Evolutionary conservation across 495 filamentous ascomycete species (phyloP), one percentile per base, ranked within the genome.

Genomic region (Penicillium cosmopolitanum): DNA sequence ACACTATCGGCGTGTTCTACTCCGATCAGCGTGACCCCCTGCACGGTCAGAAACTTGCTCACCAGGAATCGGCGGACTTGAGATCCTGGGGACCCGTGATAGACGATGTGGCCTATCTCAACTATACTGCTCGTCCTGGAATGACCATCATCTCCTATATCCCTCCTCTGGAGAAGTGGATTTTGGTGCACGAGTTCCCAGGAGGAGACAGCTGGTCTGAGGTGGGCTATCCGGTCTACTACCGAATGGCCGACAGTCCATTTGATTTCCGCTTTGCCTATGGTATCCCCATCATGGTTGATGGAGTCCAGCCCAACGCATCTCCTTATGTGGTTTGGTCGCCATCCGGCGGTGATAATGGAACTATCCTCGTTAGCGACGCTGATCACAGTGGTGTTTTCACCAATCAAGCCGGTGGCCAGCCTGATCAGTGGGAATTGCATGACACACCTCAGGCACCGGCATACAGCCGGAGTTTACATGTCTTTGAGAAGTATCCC

Each of bases 1-100:
- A 57, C 67, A 83, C 58, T 46, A 65, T 88, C 10, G 72, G 87
- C 18, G 67, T 71, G 62, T 89, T 83, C 68, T 89, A 87, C 72
- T 85, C 84, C 6, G 86, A 89, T 66, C 86, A 88, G 69, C 79
- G 86, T 51, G 85, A 87, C 66, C 69, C 77, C 12, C 65, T 64
- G 8, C 77, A 88, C 62, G 85, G 84, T 16, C 86, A 88, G 66
- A 87, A 88, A 64, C 75, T 88, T 42, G 78, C 76, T 13, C 83
- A 87, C 64, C 82, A 86, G 61, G 75, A 73, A 12, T 80, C 80
- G 19, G 75, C 66, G 0, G 79, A 89, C 66, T 66, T 85, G 9
- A 64, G 66, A 21, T 77, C 51, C 18, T 89, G 85, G 86, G 77
- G 71, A 16, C 53, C 77, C 5, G 66, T 77, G 16, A 80, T 87